Percentiles rank a stretch among this genome's conserved stretches.
Evolutionary conservation across 345 rosid species (phyloP).

Genomic region (Rhodamnia argentea): DNA sequence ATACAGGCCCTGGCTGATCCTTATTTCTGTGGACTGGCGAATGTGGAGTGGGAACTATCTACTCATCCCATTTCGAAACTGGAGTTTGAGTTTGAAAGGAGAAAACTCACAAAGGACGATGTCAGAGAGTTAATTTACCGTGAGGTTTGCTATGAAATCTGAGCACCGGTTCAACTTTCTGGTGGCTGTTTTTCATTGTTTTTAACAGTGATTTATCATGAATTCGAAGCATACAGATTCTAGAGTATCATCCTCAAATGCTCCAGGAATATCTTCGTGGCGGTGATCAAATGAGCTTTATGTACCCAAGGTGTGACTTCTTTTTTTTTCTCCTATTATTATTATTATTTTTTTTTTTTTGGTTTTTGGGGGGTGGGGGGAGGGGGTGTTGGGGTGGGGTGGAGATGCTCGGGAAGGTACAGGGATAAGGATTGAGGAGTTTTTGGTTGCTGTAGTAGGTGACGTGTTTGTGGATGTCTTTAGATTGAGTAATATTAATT

Average conservation of each 20-base stretch:
- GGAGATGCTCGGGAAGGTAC: background rate
- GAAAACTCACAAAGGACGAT: slow-evolving; percentile 85
- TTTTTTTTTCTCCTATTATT: background rate
- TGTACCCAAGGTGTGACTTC: slow-evolving; percentile 78
- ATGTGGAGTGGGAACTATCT: slow-evolving; percentile 82
- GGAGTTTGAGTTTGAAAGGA: slow-evolving; percentile 98
- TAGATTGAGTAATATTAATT: background rate
- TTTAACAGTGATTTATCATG: background rate
- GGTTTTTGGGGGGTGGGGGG: background rate
- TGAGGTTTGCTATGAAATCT: slow-evolving; percentile 44
- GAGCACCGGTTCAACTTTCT: slow-evolving; percentile 4
- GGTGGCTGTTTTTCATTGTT: background rate
- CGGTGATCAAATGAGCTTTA: slow-evolving; percentile 92
- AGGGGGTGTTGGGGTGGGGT: background rate
- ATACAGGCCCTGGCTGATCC: slow-evolving; percentile 89
- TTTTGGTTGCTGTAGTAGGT: background rate
- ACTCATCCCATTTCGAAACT: slow-evolving; percentile 89
- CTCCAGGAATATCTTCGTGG: slow-evolving; percentile 87
- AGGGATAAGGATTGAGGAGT: background rate
- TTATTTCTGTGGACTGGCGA: slow-evolving; percentile 75
- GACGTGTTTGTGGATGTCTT: background rate
- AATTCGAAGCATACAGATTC: slow-evolving; percentile 42
- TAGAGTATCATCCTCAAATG: slow-evolving; percentile 98
- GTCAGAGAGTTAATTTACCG: slow-evolving; percentile 94
- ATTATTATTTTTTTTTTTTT: background rate